Conservation (phyloP, 163 green algal species). For the Trebouxiophyceae sp. region DNA sequence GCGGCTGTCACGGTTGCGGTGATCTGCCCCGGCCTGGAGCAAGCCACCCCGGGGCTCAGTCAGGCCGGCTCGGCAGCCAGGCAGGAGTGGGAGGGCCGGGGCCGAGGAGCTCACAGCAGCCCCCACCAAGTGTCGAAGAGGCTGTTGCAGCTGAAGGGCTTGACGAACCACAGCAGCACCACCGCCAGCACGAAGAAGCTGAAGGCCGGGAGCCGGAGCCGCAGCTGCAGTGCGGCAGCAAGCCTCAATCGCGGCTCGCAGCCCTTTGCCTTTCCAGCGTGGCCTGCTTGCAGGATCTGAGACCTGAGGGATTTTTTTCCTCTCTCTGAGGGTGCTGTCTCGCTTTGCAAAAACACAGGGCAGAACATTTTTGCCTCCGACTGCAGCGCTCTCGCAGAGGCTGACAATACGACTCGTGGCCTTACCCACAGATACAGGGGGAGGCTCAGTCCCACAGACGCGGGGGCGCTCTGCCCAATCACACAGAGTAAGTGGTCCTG, state of each 20-base stretch:
- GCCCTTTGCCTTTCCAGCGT: too few relatives aligned
- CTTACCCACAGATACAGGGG: background rate
- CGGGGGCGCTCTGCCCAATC: background rate
- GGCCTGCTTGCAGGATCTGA: too few relatives aligned
- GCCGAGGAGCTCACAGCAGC: constrained; percentile 6
- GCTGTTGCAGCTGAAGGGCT: constrained; percentile 15
- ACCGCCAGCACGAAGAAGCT: constrained; percentile 18
- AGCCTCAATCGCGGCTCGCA: too few relatives aligned
- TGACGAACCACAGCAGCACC: constrained; percentile 22
- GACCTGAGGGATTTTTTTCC: too few relatives aligned
- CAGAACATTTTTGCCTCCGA: background rate
- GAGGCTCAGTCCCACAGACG: background rate
- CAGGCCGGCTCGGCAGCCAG: too few relatives aligned
- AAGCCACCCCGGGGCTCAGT: too few relatives aligned
- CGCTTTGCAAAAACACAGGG: too few relatives aligned
- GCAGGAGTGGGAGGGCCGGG: too few relatives aligned
- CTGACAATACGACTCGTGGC: background rate
- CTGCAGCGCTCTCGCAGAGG: background rate
- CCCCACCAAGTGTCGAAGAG: constrained; percentile 26
- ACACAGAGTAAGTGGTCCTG: background rate
- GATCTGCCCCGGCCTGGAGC: background rate
- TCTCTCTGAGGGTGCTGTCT: too few relatives aligned
- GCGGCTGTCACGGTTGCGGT: background rate
- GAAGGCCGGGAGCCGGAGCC: constrained; percentile 1
- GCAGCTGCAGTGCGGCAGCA: background rate